A percentile compares a stretch with the other conserved stretches of the same genome.
Evolutionary conservation across 1,284 basidiomycete genomes (phyloP).

Genomic region (Cutaneotrichosporon sp.): DNA sequence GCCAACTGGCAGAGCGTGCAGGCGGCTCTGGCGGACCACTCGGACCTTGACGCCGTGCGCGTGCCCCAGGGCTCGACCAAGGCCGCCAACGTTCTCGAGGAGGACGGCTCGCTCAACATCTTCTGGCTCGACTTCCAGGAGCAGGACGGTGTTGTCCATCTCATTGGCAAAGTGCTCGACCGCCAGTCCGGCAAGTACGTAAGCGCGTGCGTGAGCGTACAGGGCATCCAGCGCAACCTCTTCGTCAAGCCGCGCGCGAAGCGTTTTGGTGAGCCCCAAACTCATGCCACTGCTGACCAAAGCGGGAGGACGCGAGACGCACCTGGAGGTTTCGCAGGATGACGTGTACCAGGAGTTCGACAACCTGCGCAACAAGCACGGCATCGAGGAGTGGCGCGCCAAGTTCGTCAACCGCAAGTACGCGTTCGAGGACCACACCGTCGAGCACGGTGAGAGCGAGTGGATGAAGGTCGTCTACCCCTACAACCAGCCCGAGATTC

Average conservation of each 20-base stretch:
- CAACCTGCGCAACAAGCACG: slow-evolving; percentile 67
- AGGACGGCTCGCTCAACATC: slow-evolving; percentile 76
- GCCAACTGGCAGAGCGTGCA: slow-evolving; percentile 76
- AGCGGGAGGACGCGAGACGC: slow-evolving; percentile 68
- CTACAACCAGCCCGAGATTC: slow-evolving; percentile 72
- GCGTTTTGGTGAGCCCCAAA: slow-evolving; percentile 59
- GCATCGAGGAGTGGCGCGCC: slow-evolving; percentile 74
- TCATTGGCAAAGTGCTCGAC: slow-evolving; percentile 86
- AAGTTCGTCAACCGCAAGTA: slow-evolving; percentile 90
- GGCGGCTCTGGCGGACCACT: slow-evolving; percentile 54
- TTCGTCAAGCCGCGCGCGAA: slow-evolving; percentile 82
- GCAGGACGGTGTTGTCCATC: slow-evolving; percentile 69
- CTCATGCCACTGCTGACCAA: slow-evolving; percentile 27
- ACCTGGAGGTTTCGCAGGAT: slow-evolving; percentile 65
- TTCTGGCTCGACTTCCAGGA: slow-evolving; percentile 95
- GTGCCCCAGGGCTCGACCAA: slow-evolving; percentile 54
- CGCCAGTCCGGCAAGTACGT: slow-evolving; percentile 68
- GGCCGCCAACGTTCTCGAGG: slow-evolving; percentile 58
- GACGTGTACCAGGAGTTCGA: slow-evolving; percentile 89
- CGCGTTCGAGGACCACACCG: slow-evolving; percentile 83
- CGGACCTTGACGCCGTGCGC: slow-evolving; percentile 47
- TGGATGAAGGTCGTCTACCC: slow-evolving; percentile 94
- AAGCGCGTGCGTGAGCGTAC: slow-evolving; percentile 85
- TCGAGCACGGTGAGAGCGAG: slow-evolving; percentile 75
- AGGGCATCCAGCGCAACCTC: slow-evolving; percentile 86